These are phyloP conservation scores for Geum urbanum DNA, from an alignment of 306 rosid species.

Conservation along the genomic window DNA sequence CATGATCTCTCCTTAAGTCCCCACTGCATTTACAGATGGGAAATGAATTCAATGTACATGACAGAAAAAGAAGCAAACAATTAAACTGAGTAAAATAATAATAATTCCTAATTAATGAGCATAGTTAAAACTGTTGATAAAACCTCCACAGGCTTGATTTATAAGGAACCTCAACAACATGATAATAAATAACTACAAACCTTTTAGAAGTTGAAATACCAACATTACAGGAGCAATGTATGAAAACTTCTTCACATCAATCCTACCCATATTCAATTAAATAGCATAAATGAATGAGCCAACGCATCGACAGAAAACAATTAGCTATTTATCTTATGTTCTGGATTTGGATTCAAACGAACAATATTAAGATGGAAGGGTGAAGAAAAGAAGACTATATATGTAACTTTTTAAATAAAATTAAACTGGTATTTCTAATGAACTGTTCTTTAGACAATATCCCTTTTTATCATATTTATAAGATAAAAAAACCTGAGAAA, in stretches of 20 bases:
- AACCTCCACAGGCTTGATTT: not conserved
- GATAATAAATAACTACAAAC: not conserved
- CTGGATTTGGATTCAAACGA: not conserved
- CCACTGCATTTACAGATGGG: constrained; percentile 50
- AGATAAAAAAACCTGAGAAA: not conserved
- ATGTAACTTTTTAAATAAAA: not conserved
- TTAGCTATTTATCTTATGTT: not conserved
- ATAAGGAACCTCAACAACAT: not conserved
- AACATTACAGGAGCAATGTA: not conserved
- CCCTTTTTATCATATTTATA: not conserved
- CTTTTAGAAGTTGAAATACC: not conserved
- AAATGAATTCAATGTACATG: not conserved
- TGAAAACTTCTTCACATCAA: not conserved
- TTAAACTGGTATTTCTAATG: not conserved
- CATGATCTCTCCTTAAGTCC: constrained; percentile 66
- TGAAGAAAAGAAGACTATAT: not conserved
- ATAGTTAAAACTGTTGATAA: not conserved
- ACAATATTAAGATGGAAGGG: not conserved
- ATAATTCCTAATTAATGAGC: constrained; percentile 1
- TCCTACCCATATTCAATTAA: not conserved
- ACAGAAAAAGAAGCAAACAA: constrained; percentile 9
- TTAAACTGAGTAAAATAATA: not conserved
- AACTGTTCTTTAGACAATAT: not conserved
- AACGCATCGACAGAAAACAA: not conserved
- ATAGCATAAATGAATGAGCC: not conserved